These are phyloP conservation scores for Debaryomycetaceae sp. DNA, from an alignment of 1,139 yeast genomes.

Conservation along the genomic window DNA sequence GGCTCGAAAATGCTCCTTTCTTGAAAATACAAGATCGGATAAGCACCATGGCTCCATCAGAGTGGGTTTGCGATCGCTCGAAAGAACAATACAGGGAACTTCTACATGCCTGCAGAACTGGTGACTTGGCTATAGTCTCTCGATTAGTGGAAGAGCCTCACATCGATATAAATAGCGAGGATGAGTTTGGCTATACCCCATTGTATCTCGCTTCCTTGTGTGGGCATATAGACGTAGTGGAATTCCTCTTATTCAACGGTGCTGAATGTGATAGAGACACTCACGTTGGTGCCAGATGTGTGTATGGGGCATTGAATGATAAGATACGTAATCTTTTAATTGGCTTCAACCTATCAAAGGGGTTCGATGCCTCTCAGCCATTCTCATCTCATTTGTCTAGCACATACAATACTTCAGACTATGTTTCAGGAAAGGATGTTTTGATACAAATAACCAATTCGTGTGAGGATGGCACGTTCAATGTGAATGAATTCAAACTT, in stretches of 20 bases:
- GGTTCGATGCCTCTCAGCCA: slow-evolving; percentile 67
- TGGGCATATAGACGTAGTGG: slow-evolving; percentile 66
- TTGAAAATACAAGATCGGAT: neutral
- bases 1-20: no score
- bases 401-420: slow-evolving; percentile 31
- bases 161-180: slow-evolving; percentile 58
- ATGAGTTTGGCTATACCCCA: slow-evolving; percentile 74
- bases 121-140: slow-evolving; percentile 65
- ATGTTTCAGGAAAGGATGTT: slow-evolving; percentile 35
- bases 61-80: neutral
- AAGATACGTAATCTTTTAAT: slow-evolving; percentile 55
- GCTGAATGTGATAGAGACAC: slow-evolving; percentile 79
- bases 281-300: slow-evolving; percentile 74
- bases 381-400: slow-evolving; percentile 68
- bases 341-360: slow-evolving; percentile 64
- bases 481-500: slow-evolving; percentile 20
- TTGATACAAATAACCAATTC: slow-evolving; percentile 17
- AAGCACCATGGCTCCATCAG: neutral
- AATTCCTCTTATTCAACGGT: slow-evolving; percentile 55
- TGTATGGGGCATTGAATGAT: slow-evolving; percentile 75
- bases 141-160: slow-evolving; percentile 50
- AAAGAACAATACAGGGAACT: slow-evolving; percentile 25
- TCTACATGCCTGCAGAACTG: slow-evolving; percentile 66
- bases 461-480: neutral
- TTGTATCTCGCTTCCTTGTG: slow-evolving; percentile 69